Evolutionary conservation across 2,329 filamentous ascomycete genomes (phyloP).

Genomic region (Fusarium torulosum): DNA sequence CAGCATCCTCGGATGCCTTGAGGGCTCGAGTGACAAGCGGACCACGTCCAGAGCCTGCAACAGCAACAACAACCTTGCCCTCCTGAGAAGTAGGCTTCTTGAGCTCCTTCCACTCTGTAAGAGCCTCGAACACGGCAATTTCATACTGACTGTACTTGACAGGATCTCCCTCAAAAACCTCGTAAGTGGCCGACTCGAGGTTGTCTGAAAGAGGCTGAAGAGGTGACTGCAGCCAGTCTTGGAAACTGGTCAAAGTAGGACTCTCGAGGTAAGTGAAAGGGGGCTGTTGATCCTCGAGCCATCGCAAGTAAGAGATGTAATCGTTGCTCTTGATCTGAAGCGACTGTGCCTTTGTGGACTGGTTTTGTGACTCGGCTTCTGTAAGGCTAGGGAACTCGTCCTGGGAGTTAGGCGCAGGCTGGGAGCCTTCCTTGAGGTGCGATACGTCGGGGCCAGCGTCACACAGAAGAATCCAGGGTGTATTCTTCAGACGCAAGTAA

Average conservation of each 20-base stretch:
- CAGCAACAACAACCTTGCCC: slow-evolving; percentile 84
- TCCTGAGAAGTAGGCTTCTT: slow-evolving; percentile 78
- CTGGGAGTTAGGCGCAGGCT: slow-evolving; percentile 53
- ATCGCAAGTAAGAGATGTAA: slow-evolving; percentile 83
- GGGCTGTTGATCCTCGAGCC: slow-evolving; percentile 86
- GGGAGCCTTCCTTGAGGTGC: slow-evolving; percentile 45
- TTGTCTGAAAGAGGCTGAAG: slow-evolving; percentile 96
- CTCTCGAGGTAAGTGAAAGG: slow-evolving; percentile 66
- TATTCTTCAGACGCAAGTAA: slow-evolving; percentile 74
- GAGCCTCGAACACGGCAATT: slow-evolving; percentile 81
- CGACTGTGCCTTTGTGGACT: slow-evolving; percentile 29
- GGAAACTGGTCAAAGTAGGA: slow-evolving; percentile 70
- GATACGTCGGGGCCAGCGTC: slow-evolving; percentile 67
- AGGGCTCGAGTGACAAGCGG: slow-evolving; percentile 91
- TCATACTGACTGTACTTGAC: slow-evolving; percentile 99
- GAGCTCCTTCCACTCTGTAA: slow-evolving; percentile 81
- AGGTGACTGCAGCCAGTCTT: slow-evolving; percentile 96
- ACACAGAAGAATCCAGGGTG: slow-evolving; percentile 73
- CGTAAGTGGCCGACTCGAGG: slow-evolving; percentile 95
- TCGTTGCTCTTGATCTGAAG: slow-evolving; percentile 48
- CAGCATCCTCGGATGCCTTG: slow-evolving; percentile 80
- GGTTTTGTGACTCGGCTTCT: slow-evolving; percentile 66
- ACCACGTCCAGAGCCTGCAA: slow-evolving; percentile 92
- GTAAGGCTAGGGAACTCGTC: slow-evolving; percentile 76
- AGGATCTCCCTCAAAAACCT: slow-evolving; percentile 98